A percentile compares a stretch with the other conserved stretches of the same genome.
These are phyloP conservation scores for Lenwebbia sp. DNA, from an alignment of 345 rosid species.

Conservation along the genomic window DNA sequence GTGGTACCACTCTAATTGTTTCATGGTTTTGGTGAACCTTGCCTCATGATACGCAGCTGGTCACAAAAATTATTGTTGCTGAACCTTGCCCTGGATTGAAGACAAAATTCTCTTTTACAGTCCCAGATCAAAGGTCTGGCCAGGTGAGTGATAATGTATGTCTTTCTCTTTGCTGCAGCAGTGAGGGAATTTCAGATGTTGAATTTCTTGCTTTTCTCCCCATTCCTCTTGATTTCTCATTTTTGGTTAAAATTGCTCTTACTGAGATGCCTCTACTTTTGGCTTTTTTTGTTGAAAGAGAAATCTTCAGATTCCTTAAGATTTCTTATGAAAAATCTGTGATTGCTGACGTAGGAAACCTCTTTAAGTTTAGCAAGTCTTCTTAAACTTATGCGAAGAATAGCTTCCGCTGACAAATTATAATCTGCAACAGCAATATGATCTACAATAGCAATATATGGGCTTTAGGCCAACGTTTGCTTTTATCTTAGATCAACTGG, in stretches of 20 bases:
- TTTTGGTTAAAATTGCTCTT: neutral
- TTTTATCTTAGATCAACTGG: no score
- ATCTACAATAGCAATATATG: no score
- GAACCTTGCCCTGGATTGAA: constrained; percentile 79
- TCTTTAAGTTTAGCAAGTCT: no score
- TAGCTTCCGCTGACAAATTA: no score
- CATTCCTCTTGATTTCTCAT: neutral
- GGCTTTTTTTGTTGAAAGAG: neutral
- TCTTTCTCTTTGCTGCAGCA: neutral
- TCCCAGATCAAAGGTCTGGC: constrained; percentile 86
- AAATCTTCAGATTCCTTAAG: neutral
- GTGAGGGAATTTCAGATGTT: neutral
- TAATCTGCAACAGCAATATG: no score
- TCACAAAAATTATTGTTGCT: constrained; percentile 53
- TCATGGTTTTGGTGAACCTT: neutral
- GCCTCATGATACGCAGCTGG: constrained; percentile 26
- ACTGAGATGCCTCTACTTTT: neutral
- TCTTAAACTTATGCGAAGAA: no score
- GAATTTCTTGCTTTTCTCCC: neutral
- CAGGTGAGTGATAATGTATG: constrained; percentile 27
- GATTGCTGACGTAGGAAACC: no score
- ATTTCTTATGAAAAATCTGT: no score
- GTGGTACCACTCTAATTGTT: neutral
- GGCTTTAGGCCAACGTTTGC: no score
- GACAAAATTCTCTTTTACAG: constrained; percentile 61